These are phyloP conservation scores for Thymus quinquecostatus DNA, from an alignment of 257 asterid species.

Conservation along the genomic window DNA sequence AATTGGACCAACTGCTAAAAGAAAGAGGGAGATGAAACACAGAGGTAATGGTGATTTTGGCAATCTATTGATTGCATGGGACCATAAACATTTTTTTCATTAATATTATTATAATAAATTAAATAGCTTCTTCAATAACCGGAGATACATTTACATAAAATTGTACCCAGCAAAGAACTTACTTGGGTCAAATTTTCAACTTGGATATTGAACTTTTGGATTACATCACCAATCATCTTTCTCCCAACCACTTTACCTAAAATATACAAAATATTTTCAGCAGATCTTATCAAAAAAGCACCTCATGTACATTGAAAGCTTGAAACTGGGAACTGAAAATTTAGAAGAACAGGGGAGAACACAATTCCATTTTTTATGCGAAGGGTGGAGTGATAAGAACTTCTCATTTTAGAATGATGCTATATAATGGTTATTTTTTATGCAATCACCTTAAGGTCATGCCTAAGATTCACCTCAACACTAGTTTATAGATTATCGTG, in stretches of 20 bases:
- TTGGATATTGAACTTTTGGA: conserved; percentile 86
- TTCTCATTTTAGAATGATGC: conserved; percentile 5
- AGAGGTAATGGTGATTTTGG: not conserved
- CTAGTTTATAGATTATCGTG: conserved; percentile 7
- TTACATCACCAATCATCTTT: conserved; percentile 64
- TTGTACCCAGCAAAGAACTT: conserved; percentile 38
- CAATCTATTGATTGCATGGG: not conserved
- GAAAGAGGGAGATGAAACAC: conserved; percentile 7
- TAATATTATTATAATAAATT: not conserved
- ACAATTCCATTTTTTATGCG: not conserved
- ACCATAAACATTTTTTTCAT: not conserved
- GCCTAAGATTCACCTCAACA: conserved; percentile 15
- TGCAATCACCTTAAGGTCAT: conserved; percentile 8
- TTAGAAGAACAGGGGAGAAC: not conserved
- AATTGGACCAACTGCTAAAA: conserved; percentile 17
- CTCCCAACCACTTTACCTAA: conserved; percentile 73
- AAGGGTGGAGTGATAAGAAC: not conserved
- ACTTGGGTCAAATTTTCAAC: conserved; percentile 95
- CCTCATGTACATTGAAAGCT: conserved; percentile 22
- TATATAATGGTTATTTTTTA: not conserved
- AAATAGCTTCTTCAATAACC: not conserved
- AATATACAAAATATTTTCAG: conserved; percentile 17
- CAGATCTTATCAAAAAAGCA: conserved; percentile 20
- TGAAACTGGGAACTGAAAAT: not conserved
- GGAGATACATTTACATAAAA: conserved; percentile 20